phyloP scores from a whole-genome alignment of 2,329 filamentous ascomycete species.

The Fusarium coffeatum region DNA sequence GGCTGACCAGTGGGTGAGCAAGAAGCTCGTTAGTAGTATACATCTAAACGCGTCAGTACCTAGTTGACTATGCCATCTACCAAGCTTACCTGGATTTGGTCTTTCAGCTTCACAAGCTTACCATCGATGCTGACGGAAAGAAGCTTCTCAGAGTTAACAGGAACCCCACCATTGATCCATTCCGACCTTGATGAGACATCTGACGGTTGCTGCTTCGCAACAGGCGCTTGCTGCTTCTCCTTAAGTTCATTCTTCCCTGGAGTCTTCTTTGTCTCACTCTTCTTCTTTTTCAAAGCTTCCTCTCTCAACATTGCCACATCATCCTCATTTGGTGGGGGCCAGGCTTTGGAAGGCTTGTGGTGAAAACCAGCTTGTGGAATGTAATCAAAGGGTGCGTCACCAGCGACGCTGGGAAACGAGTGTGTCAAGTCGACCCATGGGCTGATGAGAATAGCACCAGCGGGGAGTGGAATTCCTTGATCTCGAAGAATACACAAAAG shows the following conservation, averaged over 20 bases:
- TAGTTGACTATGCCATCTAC: not conserved
- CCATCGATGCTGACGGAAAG: slow-evolving; percentile 79
- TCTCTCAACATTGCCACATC: slow-evolving; percentile 70
- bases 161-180: slow-evolving; percentile 47
- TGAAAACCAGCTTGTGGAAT: slow-evolving; percentile 90
- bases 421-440: slow-evolving; percentile 97
- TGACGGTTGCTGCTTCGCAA: slow-evolving; percentile 43
- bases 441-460: slow-evolving; percentile 89
- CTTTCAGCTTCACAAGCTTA: slow-evolving; percentile 77
- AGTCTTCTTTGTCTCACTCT: slow-evolving; percentile 37
- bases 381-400: slow-evolving; percentile 81
- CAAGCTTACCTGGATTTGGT: slow-evolving; percentile 83
- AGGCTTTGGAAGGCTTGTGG: slow-evolving; percentile 88
- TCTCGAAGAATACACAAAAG: slow-evolving; percentile 86
- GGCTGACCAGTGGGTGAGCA: slow-evolving; percentile 89
- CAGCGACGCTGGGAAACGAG: slow-evolving; percentile 90
- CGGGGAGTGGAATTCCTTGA: slow-evolving; percentile 83
- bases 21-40: slow-evolving; percentile 86
- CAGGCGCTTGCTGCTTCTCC: slow-evolving; percentile 52
- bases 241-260: slow-evolving; percentile 43
- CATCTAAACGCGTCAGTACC: slow-evolving; percentile 60
- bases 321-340: slow-evolving; percentile 89
- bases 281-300: slow-evolving; percentile 59
- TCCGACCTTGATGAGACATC: slow-evolving; percentile 38
- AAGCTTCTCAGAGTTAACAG: slow-evolving; percentile 48